Evolutionary conservation across 306 rosid species (phyloP).

Genomic region (Carpinus viminea): DNA sequence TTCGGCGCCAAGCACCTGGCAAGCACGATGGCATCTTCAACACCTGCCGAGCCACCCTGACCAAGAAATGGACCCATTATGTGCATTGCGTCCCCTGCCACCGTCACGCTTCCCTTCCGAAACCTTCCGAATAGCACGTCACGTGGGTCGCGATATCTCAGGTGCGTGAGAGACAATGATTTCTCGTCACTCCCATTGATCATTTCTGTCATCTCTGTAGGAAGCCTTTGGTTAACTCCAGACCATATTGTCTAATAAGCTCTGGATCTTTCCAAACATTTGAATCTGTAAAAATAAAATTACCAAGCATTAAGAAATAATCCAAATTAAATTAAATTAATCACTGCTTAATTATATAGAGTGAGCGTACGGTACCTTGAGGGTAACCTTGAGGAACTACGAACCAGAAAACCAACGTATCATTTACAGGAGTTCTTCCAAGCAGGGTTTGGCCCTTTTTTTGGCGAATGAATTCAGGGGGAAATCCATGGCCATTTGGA

Average conservation of each 20-base stretch:
- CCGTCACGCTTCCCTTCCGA: constrained; percentile 35
- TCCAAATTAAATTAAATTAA: too few relatives aligned
- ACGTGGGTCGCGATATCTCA: constrained; percentile 50
- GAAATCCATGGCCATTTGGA: constrained; percentile 42
- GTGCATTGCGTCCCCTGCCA: constrained; percentile 81
- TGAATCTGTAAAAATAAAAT: constrained; percentile 29
- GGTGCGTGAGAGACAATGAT: constrained; percentile 37
- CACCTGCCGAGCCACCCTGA: constrained; percentile 58
- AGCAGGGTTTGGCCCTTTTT: constrained; percentile 28
- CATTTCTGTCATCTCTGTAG: constrained; percentile 35
- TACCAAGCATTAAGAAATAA: too few relatives aligned
- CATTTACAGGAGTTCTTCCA: constrained; percentile 40
- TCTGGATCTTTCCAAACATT: constrained; percentile 29
- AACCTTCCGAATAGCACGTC: constrained; percentile 35
- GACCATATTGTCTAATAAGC: constrained; percentile 33
- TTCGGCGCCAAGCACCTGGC: constrained; percentile 47
- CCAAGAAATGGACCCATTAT: constrained; percentile 64
- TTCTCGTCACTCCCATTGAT: constrained; percentile 26
- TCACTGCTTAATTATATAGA: not conserved
- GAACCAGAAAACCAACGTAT: constrained; percentile 57
- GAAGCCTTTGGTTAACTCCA: constrained; percentile 37
- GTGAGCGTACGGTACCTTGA: not conserved
- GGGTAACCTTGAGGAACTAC: constrained; percentile 1
- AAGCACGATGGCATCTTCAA: constrained; percentile 59
- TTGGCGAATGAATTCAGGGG: constrained; percentile 34